Evolutionary conservation across 2,329 filamentous ascomycete species (phyloP).

Genomic region (Spiromastix sp.): DNA sequence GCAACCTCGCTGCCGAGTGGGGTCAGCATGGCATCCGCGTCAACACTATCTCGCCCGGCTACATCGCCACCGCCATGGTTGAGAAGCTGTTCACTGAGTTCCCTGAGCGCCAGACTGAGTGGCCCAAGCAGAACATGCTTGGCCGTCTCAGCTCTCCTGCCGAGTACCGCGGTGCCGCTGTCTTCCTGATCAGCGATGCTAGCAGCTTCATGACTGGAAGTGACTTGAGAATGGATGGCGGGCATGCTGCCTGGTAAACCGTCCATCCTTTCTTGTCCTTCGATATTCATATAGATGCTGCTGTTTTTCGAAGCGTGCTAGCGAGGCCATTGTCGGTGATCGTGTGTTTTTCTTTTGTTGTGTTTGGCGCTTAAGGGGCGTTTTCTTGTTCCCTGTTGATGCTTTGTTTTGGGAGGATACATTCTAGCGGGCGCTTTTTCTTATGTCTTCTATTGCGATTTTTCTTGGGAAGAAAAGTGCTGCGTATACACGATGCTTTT

Average conservation of each 20-base stretch:
- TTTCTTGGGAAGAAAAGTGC: too few species aligned
- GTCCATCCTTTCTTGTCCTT: background rate
- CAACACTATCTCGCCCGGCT: slow-evolving; percentile 39
- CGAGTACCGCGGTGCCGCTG: slow-evolving; percentile 53
- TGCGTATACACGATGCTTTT: too few species aligned
- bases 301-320: background rate
- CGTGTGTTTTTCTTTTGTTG: background rate
- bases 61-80: slow-evolving; percentile 39
- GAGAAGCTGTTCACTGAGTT: slow-evolving; percentile 44
- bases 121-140: slow-evolving; percentile 82
- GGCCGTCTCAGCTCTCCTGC: slow-evolving; percentile 55
- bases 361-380: too few species aligned
- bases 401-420: too few species aligned
- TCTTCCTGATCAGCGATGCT: slow-evolving; percentile 39
- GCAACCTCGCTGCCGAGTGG: slow-evolving; percentile 40
- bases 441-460: too few species aligned
- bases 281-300: background rate
- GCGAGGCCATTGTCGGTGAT: too few species aligned
- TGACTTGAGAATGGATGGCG: slow-evolving; percentile 45
- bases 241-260: slow-evolving; percentile 43
- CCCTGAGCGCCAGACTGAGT: slow-evolving; percentile 68
- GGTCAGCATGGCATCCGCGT: slow-evolving; percentile 39
- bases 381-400: too few species aligned
- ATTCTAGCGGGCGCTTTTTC: too few species aligned
- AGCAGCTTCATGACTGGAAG: slow-evolving; percentile 47